Percentiles rank a stretch among this genome's conserved stretches.
phyloP scores from a whole-genome alignment of 805 yeast species.

The Metschnikowia koreensis region DNA sequence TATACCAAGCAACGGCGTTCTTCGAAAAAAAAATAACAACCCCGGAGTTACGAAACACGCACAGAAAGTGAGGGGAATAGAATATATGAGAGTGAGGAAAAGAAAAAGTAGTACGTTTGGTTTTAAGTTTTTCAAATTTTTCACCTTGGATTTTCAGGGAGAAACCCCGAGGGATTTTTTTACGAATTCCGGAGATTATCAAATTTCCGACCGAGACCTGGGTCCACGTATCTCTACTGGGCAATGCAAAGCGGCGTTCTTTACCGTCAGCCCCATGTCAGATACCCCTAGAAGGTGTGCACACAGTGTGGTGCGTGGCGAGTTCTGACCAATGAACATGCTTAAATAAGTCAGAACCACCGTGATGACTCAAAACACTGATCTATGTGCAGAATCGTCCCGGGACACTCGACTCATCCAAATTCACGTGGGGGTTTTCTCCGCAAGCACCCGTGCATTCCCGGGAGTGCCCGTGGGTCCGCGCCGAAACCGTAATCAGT shows the following conservation, averaged over 20 bases:
- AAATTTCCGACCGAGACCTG: background rate
- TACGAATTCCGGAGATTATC: slow-evolving; percentile 4
- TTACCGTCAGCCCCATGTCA: slow-evolving; percentile 3
- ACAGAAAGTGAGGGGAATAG: slow-evolving; percentile 1
- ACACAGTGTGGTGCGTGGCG: background rate
- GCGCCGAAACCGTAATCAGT: background rate
- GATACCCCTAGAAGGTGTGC: slow-evolving; percentile 1
- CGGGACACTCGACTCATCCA: background rate
- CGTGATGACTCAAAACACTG: background rate
- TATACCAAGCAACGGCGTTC: background rate
- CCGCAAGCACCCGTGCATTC: slow-evolving; percentile 4
- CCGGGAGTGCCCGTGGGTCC: background rate
- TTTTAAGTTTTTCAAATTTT: background rate
- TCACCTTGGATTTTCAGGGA: too few species aligned
- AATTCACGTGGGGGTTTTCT: background rate
- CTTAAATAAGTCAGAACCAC: slow-evolving; percentile 1
- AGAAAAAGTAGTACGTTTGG: background rate
- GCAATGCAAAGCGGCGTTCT: background rate
- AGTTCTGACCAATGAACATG: slow-evolving; percentile 2
- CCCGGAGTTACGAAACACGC: background rate
- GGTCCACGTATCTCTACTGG: background rate
- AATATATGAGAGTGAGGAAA: background rate
- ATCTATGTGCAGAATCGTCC: background rate
- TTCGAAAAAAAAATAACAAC: background rate
- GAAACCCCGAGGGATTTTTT: slow-evolving; percentile 1